Evolutionary conservation across 2,329 filamentous ascomycete genomes (phyloP), one percentile per base, ranked within the genome.

Genomic region (Xylaria sp.): DNA sequence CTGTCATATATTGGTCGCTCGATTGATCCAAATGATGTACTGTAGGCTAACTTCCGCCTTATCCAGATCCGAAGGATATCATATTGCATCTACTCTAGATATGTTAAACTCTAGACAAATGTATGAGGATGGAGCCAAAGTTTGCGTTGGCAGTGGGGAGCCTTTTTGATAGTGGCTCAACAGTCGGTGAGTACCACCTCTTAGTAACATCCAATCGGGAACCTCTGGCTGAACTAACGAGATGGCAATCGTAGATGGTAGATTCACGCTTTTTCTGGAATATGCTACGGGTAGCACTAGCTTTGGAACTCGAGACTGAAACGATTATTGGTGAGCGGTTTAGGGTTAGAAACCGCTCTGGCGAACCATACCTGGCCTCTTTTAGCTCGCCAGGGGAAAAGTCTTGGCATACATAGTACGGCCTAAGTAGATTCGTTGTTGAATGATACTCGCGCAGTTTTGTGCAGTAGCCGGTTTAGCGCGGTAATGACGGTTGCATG

Each of bases 331-430:
- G 30, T 15, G 32, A 53, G 7, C 8, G 34, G 28, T 20, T 30
- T 36, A 23, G 52, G 52, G 41, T 57, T 7, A 36, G 32, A 57
- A 48, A 48, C 43, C 15, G 18, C 28, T 63, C 20, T 6, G 28
- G n/a, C 20, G 30, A 43, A 18, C 25, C 20, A 18, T 28, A 15
- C 23, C 43, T 23, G n/a, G 23, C 60, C 50, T 48, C 13, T 39
- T 63, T 63, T 15, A 46, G 28, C 60, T 39, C 12, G 7, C 34
- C n/a, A 28, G 46, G 20, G 60, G 4, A 12, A 28, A 32, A 28
- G n/a, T 45, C 60, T 62, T 61, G 59, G 59, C 59, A 53, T 28
- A 23, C 59, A 53, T 28, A 23, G 18, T 6, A 45, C 1, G 10
- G 30, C n/a, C 13, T 53, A 18, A 28, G 28, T 30, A 18, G 41